These are phyloP conservation scores for Aciculosporium take DNA, from an alignment of 2,329 filamentous ascomycete genomes.

Conservation along the genomic window DNA sequence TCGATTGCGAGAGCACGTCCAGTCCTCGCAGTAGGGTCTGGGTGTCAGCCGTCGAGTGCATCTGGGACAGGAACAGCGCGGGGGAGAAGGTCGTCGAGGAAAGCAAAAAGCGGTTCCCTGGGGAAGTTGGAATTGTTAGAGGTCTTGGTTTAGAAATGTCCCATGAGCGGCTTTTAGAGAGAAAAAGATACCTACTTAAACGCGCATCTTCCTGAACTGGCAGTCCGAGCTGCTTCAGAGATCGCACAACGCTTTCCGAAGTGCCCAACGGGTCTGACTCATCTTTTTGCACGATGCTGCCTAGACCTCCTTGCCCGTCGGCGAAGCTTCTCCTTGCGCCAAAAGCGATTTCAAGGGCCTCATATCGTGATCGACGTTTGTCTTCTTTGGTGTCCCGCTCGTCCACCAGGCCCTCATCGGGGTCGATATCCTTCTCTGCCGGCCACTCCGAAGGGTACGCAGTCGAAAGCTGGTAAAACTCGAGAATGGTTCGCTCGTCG, in stretches of 20 bases:
- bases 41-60: slow-evolving; percentile 76
- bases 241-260: slow-evolving; percentile 70
- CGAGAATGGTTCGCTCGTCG: slow-evolving; percentile 62
- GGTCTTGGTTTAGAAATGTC: too few species aligned
- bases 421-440: slow-evolving; percentile 58
- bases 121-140: slow-evolving; percentile 10
- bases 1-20: slow-evolving; percentile 75
- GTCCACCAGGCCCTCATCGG: slow-evolving; percentile 48
- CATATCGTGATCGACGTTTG: slow-evolving; percentile 64
- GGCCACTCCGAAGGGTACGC: slow-evolving; percentile 79
- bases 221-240: slow-evolving; percentile 62
- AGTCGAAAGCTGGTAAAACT: slow-evolving; percentile 75
- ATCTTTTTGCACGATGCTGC: slow-evolving; percentile 74
- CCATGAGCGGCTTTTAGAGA: slow-evolving; percentile 5
- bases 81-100: slow-evolving; percentile 95
- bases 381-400: slow-evolving; percentile 37
- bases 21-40: slow-evolving; percentile 67
- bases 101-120: slow-evolving; percentile 86
- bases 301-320: slow-evolving; percentile 31
- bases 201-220: slow-evolving; percentile 72
- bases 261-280: slow-evolving; percentile 87
- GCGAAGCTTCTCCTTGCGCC: slow-evolving; percentile 47
- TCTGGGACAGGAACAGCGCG: slow-evolving; percentile 78
- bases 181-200: slow-evolving; percentile 44
- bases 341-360: slow-evolving; percentile 64